These are phyloP conservation scores for Pythium dissimile DNA, from an alignment of 352 stramenopile genomes.

Conservation along the genomic window DNA sequence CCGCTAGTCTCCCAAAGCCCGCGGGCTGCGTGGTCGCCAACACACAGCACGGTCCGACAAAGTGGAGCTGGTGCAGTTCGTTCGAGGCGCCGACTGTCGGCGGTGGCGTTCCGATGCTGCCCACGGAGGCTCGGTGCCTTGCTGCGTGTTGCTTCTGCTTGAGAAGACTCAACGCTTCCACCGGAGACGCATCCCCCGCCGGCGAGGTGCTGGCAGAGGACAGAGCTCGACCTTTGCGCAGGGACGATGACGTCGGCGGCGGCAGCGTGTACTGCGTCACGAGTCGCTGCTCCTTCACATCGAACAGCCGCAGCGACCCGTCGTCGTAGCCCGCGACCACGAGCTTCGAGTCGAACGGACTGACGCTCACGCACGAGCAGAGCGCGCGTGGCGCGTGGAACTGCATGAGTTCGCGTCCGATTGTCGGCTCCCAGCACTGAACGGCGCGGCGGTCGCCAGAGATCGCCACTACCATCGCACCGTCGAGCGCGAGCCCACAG, in stretches of 20 bases:
- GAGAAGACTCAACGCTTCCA: conserved; percentile 9
- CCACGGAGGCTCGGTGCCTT: too few species aligned
- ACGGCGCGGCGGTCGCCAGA: conserved; percentile 25
- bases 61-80: conserved; percentile 12
- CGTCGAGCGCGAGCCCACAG: conserved; percentile 20
- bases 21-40: background rate
- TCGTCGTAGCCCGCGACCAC: conserved; percentile 49
- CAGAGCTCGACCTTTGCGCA: too few species aligned
- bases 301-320: conserved; percentile 43
- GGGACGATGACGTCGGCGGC: background rate
- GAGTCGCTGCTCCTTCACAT: conserved; percentile 40
- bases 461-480: conserved; percentile 32
- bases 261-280: conserved; percentile 38
- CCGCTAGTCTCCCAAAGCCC: too few species aligned
- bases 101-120: too few species aligned
- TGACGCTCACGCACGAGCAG: conserved; percentile 43
- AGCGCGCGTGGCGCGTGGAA: conserved; percentile 26
- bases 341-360: conserved; percentile 7
- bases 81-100: too few species aligned
- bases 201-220: too few species aligned
- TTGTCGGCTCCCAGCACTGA: conserved; percentile 38
- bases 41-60: conserved; percentile 14
- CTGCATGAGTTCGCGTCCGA: conserved; percentile 34
- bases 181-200: background rate
- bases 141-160: conserved; percentile 18